These are phyloP conservation scores for Fusarium tjaetaba DNA, from an alignment of 2,329 filamentous ascomycete genomes.

Conservation along the genomic window DNA sequence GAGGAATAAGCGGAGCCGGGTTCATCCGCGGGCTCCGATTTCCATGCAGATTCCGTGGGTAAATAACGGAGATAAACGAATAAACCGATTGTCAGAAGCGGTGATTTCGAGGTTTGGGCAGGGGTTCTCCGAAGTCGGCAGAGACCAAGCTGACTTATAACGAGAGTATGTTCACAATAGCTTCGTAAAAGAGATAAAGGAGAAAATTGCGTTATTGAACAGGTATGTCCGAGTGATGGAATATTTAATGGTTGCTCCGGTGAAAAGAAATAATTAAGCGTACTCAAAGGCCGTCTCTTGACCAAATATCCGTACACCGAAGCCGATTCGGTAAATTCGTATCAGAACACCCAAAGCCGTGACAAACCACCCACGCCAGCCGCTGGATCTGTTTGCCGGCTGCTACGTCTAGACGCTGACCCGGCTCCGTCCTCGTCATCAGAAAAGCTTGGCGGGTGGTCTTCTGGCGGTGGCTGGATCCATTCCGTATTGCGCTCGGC, in stretches of 20 bases:
- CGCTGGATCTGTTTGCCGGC: background rate
- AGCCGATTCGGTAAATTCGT: background rate
- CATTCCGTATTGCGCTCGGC: background rate
- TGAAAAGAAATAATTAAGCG: too few species aligned
- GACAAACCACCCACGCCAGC: background rate
- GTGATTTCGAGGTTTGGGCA: background rate
- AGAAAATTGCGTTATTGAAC: rapidly evolving
- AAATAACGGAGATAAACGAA: background rate
- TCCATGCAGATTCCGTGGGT: background rate
- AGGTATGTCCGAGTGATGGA: rapidly evolving
- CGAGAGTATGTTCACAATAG: background rate
- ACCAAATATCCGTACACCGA: background rate
- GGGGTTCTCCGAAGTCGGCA: background rate
- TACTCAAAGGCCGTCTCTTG: background rate
- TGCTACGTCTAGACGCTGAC: background rate
- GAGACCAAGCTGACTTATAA: background rate
- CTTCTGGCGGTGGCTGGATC: background rate
- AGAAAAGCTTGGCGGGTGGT: background rate
- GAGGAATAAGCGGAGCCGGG: background rate
- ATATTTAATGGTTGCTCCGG: background rate
- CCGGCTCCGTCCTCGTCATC: background rate
- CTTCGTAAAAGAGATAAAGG: rapidly evolving
- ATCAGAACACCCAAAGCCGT: conserved; percentile 3
- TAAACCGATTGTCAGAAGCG: background rate
- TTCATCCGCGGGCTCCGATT: background rate